Evolutionary conservation across 495 filamentous ascomycete species (phyloP).

Genomic region (Lasiosphaeriaceae sp.): DNA sequence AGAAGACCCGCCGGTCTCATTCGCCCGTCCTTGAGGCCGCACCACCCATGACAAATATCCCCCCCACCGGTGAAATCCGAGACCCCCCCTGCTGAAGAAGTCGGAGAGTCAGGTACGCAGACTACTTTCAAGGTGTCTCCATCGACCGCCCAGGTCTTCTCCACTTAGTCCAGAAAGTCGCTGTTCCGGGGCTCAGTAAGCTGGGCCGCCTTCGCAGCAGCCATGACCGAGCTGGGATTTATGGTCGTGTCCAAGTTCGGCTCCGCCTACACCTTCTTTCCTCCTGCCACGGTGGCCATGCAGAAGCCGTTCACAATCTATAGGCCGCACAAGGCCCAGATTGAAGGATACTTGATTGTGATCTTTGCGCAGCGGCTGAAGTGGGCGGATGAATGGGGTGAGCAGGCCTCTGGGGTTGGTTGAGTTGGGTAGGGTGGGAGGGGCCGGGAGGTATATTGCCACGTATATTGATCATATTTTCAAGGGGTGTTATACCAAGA

Average conservation of each 20-base stretch:
- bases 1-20: conserved; percentile 34
- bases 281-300: conserved; percentile 11
- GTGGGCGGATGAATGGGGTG: conserved; percentile 22
- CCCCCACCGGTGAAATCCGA: too few relatives aligned
- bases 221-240: conserved; percentile 33
- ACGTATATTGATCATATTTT: too few relatives aligned
- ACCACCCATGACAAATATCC: neutral
- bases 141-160: conserved; percentile 27
- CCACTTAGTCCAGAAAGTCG: conserved; percentile 23
- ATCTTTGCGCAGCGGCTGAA: conserved; percentile 18
- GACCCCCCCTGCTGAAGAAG: too few relatives aligned
- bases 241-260: conserved; percentile 25
- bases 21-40: conserved; percentile 28
- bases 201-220: conserved; percentile 33
- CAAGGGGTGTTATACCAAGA: too few relatives aligned
- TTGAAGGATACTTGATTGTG: conserved; percentile 21
- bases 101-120: neutral
- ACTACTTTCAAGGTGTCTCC: conserved; percentile 23
- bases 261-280: conserved; percentile 24
- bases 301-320: conserved; percentile 21
- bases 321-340: conserved; percentile 23
- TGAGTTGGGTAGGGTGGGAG: neutral
- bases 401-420: conserved; percentile 13
- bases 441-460: too few relatives aligned
- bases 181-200: conserved; percentile 25